phyloP scores from a whole-genome alignment of 345 rosid species.

The Triadica sebifera region DNA sequence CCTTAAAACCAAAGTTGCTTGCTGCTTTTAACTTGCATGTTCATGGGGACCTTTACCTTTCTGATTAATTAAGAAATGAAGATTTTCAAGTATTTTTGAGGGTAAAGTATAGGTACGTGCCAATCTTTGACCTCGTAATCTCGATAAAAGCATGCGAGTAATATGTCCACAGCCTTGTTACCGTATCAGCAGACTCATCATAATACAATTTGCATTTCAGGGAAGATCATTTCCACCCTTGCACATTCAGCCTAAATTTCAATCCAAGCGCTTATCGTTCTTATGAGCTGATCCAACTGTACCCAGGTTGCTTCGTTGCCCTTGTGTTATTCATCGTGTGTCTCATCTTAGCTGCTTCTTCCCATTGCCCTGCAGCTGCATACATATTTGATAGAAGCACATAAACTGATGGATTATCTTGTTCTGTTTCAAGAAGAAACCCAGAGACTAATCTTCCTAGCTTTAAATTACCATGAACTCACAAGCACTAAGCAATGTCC shows the following conservation, averaged over 20 bases:
- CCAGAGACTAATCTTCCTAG: constrained; percentile 54
- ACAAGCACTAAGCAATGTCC: constrained; percentile 78
- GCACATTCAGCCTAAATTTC: not conserved
- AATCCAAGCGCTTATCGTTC: too few species aligned
- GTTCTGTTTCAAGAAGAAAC: constrained; percentile 53
- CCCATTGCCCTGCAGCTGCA: constrained; percentile 77
- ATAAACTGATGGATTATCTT: constrained; percentile 48
- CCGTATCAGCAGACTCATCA: not conserved
- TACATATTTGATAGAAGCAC: constrained; percentile 68
- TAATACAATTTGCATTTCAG: not conserved
- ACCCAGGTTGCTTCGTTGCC: not conserved
- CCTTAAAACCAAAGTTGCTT: too few species aligned
- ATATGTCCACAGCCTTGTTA: not conserved
- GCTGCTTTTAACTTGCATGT: not conserved
- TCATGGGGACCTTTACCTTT: not conserved
- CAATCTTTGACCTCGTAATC: not conserved
- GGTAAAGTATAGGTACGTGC: not conserved
- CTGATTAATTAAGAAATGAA: not conserved
- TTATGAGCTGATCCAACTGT: constrained; percentile 1
- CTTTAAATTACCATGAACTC: constrained; percentile 62
- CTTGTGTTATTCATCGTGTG: not conserved
- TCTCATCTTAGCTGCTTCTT: constrained; percentile 56
- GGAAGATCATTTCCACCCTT: not conserved
- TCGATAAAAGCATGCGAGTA: not conserved
- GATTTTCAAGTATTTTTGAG: not conserved